Evolutionary conservation across 345 rosid species (phyloP), one percentile per base, ranked within the genome.

Genomic region (Citrus medica): DNA sequence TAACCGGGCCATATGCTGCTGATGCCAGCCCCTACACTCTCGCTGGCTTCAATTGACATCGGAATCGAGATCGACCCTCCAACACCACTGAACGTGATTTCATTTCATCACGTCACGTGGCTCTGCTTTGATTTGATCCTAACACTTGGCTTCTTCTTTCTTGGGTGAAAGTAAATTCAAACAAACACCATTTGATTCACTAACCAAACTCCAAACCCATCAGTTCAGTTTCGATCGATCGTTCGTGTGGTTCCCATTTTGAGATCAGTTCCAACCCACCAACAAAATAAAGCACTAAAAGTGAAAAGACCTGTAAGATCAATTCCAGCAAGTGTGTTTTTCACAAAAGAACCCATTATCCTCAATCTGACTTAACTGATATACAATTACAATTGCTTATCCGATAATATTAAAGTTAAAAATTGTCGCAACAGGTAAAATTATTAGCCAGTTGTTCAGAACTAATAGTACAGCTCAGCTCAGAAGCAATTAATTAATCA

Each of bases 21-120:
- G 51, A 12, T 46, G 51, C 51, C 51, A 46, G 51, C 51, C 51
- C 51, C 51, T 13, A 46, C 51, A 46, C 51, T 46, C 51, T 46
- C 51, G 51, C 51, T 24, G 67, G 66, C 67, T 67, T 55, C 51
- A 4, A 66, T 79, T 67, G 27, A 72, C 78, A 42, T 17, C 21
- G 78, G 78, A 59, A 59, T 67, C 69, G 46, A 59, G 46, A 59
- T 67, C 69, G 46, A 59, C 48, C 69, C 71, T 22, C 69, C 71
- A 22, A n/a, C 1, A 37, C 51, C 56, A 24, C 33, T 14, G 32
- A 25, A 69, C 5, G 22, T 27, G 22, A 19, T 46, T 69, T 69
- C 35, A 27, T 46, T 21, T 27, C 60, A 21, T 17, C 60, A 51
- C 74, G 25, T 17, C 60, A 51, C 74, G 25, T 70, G 37, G 74